These are phyloP conservation scores for Penicillium sumatraense DNA, from an alignment of 2,329 filamentous ascomycete genomes.

Conservation along the genomic window DNA sequence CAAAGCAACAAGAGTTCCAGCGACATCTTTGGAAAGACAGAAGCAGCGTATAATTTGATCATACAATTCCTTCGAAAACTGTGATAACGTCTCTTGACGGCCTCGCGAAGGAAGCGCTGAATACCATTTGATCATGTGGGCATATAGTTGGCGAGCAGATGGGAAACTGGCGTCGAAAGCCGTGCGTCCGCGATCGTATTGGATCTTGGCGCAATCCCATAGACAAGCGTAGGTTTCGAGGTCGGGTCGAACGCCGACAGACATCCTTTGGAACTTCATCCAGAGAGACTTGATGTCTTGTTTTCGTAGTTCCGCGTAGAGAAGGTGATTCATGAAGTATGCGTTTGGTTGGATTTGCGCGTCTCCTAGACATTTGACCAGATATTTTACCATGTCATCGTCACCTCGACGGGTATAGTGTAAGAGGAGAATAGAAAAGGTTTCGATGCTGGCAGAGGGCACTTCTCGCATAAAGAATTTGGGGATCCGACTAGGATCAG, in stretches of 20 bases:
- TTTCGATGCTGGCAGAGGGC: conserved; percentile 72
- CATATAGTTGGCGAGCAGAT: conserved; percentile 50
- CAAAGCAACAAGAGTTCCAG: conserved; percentile 56
- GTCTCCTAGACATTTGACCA: conserved; percentile 66
- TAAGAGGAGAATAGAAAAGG: conserved; percentile 74
- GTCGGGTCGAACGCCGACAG: conserved; percentile 62
- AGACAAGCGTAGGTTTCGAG: conserved; percentile 71
- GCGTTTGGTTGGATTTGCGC: conserved; percentile 70
- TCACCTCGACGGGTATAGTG: conserved; percentile 70
- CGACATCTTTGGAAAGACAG: conserved; percentile 53
- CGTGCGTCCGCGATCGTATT: conserved; percentile 53
- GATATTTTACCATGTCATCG: conserved; percentile 60
- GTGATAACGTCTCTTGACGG: conserved; percentile 34
- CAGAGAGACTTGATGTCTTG: conserved; percentile 61
- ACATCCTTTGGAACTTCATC: conserved; percentile 61
- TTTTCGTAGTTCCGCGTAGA: conserved; percentile 68
- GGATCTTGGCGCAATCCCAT: conserved; percentile 59
- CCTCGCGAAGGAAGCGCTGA: conserved; percentile 35
- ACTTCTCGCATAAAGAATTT: conserved; percentile 46
- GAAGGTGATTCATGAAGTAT: conserved; percentile 79
- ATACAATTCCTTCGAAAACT: conserved; percentile 56
- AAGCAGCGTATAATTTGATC: conserved; percentile 58
- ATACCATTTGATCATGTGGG: conserved; percentile 55
- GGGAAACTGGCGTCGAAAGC: conserved; percentile 54
- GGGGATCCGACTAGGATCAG: conserved; percentile 36